These are phyloP conservation scores for Nigrograna mackinnonii DNA, from an alignment of 2,329 filamentous ascomycete genomes.

Conservation along the genomic window DNA sequence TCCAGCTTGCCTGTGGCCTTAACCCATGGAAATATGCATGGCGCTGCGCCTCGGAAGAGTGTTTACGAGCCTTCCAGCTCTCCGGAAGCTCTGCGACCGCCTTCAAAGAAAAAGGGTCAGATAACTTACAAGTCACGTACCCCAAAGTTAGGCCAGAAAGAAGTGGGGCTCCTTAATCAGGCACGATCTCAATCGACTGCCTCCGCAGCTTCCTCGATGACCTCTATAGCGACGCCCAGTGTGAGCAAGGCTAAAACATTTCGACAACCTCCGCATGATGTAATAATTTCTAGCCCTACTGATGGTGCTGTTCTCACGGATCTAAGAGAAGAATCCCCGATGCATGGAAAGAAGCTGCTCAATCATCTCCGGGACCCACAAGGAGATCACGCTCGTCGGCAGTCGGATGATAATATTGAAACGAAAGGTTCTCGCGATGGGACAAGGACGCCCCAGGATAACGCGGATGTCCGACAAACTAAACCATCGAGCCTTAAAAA, in stretches of 20 bases:
- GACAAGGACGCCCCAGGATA: background rate
- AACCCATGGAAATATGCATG: background rate
- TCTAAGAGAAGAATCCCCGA: background rate
- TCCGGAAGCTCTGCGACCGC: background rate
- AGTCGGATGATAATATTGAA: too few species aligned
- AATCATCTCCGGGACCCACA: background rate
- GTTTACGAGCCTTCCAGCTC: background rate
- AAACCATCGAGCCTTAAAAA: background rate
- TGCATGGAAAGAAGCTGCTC: background rate
- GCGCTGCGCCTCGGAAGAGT: background rate
- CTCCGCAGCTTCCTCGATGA: background rate
- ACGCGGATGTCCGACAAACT: background rate
- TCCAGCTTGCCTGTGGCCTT: background rate
- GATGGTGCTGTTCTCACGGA: background rate
- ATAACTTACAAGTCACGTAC: background rate
- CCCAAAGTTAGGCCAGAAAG: background rate
- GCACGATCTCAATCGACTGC: background rate
- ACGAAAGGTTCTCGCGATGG: background rate
- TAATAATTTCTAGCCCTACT: background rate
- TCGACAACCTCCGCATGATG: background rate
- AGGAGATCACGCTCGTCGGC: background rate
- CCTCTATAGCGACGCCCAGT: background rate
- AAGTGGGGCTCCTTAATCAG: too few species aligned
- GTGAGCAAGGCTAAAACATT: background rate
- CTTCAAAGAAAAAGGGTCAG: background rate